phyloP scores from a whole-genome alignment of 192 early-diverging fungal genomes.

The Ambispora gerdemannii region DNA sequence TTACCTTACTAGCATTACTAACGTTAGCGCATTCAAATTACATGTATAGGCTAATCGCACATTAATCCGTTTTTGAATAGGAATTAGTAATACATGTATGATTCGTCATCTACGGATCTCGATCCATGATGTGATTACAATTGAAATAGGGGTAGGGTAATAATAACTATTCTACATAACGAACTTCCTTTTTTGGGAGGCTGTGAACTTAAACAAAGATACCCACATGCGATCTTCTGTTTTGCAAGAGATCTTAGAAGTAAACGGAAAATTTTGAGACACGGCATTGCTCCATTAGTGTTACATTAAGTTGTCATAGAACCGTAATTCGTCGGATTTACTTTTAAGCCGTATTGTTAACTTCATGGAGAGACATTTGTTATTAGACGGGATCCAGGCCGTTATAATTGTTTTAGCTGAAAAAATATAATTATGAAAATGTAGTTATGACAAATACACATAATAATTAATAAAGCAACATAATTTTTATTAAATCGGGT shows the following conservation, averaged over 20 bases:
- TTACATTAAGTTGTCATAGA: too few relatives aligned
- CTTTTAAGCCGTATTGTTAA: too few relatives aligned
- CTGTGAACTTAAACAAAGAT: slow-evolving; percentile 21
- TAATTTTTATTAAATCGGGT: slow-evolving; percentile 10
- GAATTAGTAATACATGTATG: background rate
- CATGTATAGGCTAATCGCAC: background rate
- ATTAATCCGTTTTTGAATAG: slow-evolving; percentile 9
- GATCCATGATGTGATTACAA: slow-evolving; percentile 18
- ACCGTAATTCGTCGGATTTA: too few relatives aligned
- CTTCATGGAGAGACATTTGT: too few relatives aligned
- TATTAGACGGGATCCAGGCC: too few relatives aligned
- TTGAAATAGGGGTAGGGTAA: slow-evolving; percentile 18
- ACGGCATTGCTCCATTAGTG: too few relatives aligned
- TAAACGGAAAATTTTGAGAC: too few relatives aligned
- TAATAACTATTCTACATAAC: slow-evolving; percentile 12
- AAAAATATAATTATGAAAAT: too few relatives aligned
- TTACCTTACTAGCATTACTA: slow-evolving; percentile 9
- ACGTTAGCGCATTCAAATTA: slow-evolving; percentile 2
- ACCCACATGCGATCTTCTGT: slow-evolving; percentile 18
- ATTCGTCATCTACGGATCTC: background rate
- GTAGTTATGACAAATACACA: background rate
- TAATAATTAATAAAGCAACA: background rate
- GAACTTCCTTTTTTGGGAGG: slow-evolving; percentile 13
- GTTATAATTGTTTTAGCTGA: too few relatives aligned
- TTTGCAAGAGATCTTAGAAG: too few relatives aligned